Evolutionary conservation across 192 early-diverging fungal species (phyloP).

Genomic region (Coemansia sp.): DNA sequence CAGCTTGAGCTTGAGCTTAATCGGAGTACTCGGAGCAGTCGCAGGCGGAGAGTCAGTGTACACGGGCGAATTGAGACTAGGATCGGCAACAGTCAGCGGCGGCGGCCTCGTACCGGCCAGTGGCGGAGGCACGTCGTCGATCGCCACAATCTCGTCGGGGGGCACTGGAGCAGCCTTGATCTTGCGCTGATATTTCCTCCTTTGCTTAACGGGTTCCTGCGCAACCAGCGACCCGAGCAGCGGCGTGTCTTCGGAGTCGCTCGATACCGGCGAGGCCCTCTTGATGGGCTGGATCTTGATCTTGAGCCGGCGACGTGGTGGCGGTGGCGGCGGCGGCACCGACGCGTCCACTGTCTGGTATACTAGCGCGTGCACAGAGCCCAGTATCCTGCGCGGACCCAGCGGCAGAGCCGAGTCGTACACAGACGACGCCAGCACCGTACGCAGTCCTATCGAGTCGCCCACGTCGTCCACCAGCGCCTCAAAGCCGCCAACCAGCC

Average conservation of each 20-base stretch:
- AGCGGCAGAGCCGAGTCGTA: constrained; percentile 30
- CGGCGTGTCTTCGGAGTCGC: constrained; percentile 50
- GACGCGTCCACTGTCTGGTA: constrained; percentile 44
- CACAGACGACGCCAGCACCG: constrained; percentile 17
- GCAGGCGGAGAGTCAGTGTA: constrained; percentile 6
- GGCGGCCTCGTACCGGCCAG: constrained; percentile 42
- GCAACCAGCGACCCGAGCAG: no score
- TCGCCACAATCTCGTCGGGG: neutral
- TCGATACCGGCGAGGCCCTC: constrained; percentile 4
- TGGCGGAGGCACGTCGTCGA: constrained; percentile 11
- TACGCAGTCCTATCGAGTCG: constrained; percentile 31
- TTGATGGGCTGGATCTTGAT: constrained; percentile 27
- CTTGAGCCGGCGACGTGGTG: constrained; percentile 37
- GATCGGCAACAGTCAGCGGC: constrained; percentile 13
- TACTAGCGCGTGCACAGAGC: constrained; percentile 23
- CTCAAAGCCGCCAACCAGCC: constrained; percentile 45
- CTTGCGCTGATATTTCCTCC: constrained; percentile 11
- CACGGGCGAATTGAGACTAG: constrained; percentile 21
- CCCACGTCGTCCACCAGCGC: constrained; percentile 26
- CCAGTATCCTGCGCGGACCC: constrained; percentile 21
- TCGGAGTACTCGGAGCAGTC: constrained; percentile 23
- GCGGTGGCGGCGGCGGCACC: constrained; percentile 18
- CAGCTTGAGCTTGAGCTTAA: constrained; percentile 47
- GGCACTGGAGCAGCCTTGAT: neutral
- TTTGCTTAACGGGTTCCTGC: neutral